A percentile compares a stretch with the other conserved stretches of the same genome.
Conservation (phyloP, 805 yeast genomes). For the Myxozyma kluyveri region DNA sequence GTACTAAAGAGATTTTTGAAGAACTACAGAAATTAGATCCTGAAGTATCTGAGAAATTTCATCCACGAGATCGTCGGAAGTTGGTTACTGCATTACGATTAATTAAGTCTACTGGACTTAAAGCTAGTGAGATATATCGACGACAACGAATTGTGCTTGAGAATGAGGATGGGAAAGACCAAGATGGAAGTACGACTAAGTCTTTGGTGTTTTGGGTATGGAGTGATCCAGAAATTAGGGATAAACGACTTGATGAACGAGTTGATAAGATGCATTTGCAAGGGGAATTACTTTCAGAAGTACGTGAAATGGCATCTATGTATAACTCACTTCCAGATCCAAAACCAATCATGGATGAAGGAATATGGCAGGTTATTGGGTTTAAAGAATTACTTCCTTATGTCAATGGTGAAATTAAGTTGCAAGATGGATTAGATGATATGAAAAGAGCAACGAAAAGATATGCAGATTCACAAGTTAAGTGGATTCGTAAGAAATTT, state of each 20-base stretch:
- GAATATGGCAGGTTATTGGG: conserved; percentile 94
- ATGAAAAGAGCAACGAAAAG: conserved; percentile 85
- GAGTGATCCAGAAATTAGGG: conserved; percentile 57
- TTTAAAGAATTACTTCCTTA: conserved; percentile 85
- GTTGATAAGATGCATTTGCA: conserved; percentile 77
- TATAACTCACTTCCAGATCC: conserved; percentile 30
- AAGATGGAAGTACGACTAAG: conserved; percentile 2
- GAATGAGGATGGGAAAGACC: background rate
- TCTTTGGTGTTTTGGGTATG: conserved; percentile 76
- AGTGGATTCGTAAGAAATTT: conserved; percentile 79
- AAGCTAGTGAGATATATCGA: conserved; percentile 68
- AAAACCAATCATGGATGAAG: conserved; percentile 58
- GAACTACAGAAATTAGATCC: conserved; percentile 62
- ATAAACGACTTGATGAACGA: conserved; percentile 64
- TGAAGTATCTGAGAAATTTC: conserved; percentile 70
- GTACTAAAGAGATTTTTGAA: conserved; percentile 40
- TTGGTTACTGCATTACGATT: conserved; percentile 79
- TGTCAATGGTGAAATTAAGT: conserved; percentile 39
- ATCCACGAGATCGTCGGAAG: conserved; percentile 84
- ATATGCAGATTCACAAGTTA: conserved; percentile 83
- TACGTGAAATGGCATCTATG: conserved; percentile 54
- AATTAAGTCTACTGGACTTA: conserved; percentile 60
- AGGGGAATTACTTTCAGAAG: conserved; percentile 67
- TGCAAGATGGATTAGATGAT: conserved; percentile 50
- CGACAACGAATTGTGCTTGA: conserved; percentile 48